Evolutionary conservation across 2,329 filamentous ascomycete genomes (phyloP).

Genomic region (Trichothecium roseum): DNA sequence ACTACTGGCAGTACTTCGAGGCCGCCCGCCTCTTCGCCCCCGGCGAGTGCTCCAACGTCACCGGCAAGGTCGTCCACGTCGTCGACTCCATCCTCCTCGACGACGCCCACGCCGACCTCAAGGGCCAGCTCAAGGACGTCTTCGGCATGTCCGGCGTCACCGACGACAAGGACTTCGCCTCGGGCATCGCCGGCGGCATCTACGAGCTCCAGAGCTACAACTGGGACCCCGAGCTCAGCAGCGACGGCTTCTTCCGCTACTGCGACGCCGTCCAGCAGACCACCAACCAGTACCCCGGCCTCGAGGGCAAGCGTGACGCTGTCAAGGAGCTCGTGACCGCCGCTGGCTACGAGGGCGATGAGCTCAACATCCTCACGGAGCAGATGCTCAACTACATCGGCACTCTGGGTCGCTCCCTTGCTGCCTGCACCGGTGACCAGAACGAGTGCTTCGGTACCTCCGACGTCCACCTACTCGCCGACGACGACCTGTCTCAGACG

Average conservation of each 20-base stretch:
- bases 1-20: conserved; percentile 59
- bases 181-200: conserved; percentile 28
- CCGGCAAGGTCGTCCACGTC: conserved; percentile 44
- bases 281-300: conserved; percentile 9
- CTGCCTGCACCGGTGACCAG: conserved; percentile 14
- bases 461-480: conserved; percentile 8
- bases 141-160: conserved; percentile 35
- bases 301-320: conserved; percentile 29
- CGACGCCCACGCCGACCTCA: conserved; percentile 27
- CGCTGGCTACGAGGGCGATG: conserved; percentile 40
- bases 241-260: conserved; percentile 12
- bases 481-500: not conserved
- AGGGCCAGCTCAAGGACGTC: conserved; percentile 30
- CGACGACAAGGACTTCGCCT: conserved; percentile 37
- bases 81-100: conserved; percentile 40
- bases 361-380: conserved; percentile 25
- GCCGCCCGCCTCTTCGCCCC: conserved; percentile 38
- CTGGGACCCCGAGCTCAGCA: conserved; percentile 43
- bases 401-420: conserved; percentile 15
- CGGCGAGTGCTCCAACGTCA: conserved; percentile 52
- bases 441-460: conserved; percentile 26
- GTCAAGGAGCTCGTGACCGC: conserved; percentile 79
- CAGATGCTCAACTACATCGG: conserved; percentile 44
- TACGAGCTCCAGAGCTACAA: conserved; percentile 35
- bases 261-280: conserved; percentile 5